Evolutionary conservation across 75 land plant species (phyloP), one percentile per base, ranked within the genome.

Genomic region (Pinus tabuliformis): DNA sequence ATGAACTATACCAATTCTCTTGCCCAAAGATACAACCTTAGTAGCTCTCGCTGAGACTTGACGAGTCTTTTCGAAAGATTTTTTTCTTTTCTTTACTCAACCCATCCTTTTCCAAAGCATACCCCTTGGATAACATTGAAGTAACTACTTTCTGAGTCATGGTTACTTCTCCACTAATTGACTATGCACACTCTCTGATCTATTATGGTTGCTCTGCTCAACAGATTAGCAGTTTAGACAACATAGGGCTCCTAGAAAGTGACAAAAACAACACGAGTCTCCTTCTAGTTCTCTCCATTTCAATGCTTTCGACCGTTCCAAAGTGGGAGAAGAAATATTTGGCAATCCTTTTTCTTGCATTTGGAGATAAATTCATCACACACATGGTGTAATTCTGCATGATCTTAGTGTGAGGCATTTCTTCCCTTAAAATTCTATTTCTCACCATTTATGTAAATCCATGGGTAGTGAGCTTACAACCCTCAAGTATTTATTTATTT

Each of bases 121-220:
- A 91, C 54, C 98, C 96, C 49, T 70, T 89, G 24, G 98, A 73
- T 2, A 95, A 76, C 92, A 95, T 93, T 59, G 84, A 80, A 56
- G 79, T 81, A 36, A 92, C 89, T 0, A 89, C 91, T 3, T 90
- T 93, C 30, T 91, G 93, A 30, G 93, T 90, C 78, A 84, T 65
- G 6, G 93, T 83, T 17, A 84, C 79, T 22, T 89, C 92, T 79
- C 82, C 86, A 28, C 84, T 89, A 87, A 1, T 78, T 80, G 45
- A 82, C 74, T 58, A 95, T 91, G 72, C 86, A 87, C 21, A 95
- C 98, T 56, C 77, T 84, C 75, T 91, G 87, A 85, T 95, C 98
- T 56, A 91, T 81, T 75, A 95, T 89, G n/a, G 87, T 86, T 37
- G 98, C 98, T 54, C 98, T 96, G 78, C 83, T 93, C 16, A 95